A percentile compares a stretch with the other conserved stretches of the same genome.
Evolutionary conservation across 495 filamentous ascomycete species (phyloP).

Genomic region (Penicillium samsonianum): DNA sequence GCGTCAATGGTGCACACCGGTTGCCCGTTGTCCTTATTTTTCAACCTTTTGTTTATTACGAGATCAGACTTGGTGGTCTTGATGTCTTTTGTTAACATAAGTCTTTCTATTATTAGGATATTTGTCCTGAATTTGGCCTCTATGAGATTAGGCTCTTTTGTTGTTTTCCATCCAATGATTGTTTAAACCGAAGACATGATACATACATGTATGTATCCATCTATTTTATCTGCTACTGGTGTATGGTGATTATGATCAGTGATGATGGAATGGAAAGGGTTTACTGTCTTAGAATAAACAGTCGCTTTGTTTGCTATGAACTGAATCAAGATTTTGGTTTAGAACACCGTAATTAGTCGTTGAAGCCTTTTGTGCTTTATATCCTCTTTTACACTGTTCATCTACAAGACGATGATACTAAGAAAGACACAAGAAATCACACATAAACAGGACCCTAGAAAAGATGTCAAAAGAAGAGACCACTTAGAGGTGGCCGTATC

Average conservation of each 20-base stretch:
- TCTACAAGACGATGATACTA: neutral
- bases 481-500: slow-evolving; percentile 8
- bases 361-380: neutral
- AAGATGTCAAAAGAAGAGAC: neutral
- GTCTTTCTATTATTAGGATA: slow-evolving; percentile 11
- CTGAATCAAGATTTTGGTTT: neutral
- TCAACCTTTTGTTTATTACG: slow-evolving; percentile 9
- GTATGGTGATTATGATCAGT: neutral
- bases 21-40: neutral
- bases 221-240: neutral
- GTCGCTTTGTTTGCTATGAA: neutral
- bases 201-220: neutral
- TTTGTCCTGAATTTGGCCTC: slow-evolving; percentile 7
- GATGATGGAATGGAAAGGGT: neutral
- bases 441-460: neutral
- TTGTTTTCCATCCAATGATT: neutral
- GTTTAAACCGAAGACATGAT: neutral
- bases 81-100: slow-evolving; percentile 12
- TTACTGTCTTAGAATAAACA: neutral
- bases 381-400: no score
- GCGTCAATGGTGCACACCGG: slow-evolving; percentile 18
- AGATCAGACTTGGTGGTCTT: slow-evolving; percentile 12
- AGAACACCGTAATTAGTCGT: neutral
- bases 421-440: neutral
- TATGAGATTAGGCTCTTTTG: slow-evolving; percentile 6